Evolutionary conservation across 2,329 filamentous ascomycete species (phyloP).

Genomic region (Cercospora berteroae): DNA sequence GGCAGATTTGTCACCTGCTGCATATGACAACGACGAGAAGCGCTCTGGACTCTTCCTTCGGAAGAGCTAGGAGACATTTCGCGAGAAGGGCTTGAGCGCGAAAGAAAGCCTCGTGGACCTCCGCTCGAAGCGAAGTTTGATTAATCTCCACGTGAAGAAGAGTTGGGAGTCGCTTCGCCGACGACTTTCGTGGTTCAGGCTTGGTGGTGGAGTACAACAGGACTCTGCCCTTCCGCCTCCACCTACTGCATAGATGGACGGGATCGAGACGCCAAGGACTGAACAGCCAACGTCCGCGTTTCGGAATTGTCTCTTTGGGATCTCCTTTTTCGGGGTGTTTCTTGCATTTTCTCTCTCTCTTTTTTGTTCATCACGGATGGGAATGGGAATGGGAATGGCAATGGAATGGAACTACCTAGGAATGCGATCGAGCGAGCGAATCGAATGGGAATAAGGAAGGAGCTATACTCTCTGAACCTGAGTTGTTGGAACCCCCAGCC

Average conservation of each 20-base stretch:
- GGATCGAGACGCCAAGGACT: neutral
- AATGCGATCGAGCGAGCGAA: neutral
- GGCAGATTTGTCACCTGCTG: conserved; percentile 11
- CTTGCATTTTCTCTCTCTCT: neutral
- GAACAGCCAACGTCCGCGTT: neutral
- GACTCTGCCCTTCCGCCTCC: neutral
- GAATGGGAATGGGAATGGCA: neutral
- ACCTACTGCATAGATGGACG: neutral
- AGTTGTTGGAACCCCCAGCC: too few relatives aligned
- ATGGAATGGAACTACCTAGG: neutral
- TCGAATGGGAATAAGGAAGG: neutral
- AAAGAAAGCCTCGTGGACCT: neutral
- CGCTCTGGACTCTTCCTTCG: neutral
- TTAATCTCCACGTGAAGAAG: conserved; percentile 1
- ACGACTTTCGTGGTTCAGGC: neutral
- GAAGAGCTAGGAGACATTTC: conserved; percentile 1
- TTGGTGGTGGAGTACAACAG: neutral
- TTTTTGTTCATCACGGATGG: neutral
- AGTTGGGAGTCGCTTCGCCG: conserved; percentile 13
- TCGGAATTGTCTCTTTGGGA: neutral
- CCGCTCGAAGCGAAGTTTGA: neutral
- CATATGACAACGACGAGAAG: neutral
- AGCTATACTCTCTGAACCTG: neutral
- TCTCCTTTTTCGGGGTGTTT: neutral
- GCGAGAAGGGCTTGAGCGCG: neutral